Evolutionary conservation across 2,329 filamentous ascomycete genomes (phyloP), one percentile per base, ranked within the genome.

Genomic region (Eutypella sp.): DNA sequence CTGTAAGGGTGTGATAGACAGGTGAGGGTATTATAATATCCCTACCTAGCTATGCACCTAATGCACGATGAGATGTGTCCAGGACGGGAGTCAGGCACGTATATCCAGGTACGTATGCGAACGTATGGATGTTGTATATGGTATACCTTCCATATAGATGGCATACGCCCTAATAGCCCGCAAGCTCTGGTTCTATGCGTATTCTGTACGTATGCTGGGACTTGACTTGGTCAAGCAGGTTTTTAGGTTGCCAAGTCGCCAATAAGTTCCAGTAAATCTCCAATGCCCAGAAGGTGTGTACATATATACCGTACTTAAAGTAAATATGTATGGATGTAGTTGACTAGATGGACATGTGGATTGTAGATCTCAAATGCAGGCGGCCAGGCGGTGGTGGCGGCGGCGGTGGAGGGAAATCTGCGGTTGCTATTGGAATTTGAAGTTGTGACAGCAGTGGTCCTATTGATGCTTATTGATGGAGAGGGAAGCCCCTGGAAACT

Each of bases 401-500:
- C 13, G 13, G 25, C 13, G 25, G 25, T 29, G 25, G 25, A 29
- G 25, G 25, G 13, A 7, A n/a, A n/a, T n/a, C n/a, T n/a, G n/a
- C n/a, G n/a, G 16, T 34, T 41, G 40, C 20, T 34, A 25, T 23
- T 44, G 33, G 29, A 40, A 23, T 20, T 27, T 24, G 19, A 27
- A 15, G 33, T 42, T 36, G 40, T 46, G 33, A 41, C 34, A 24
- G 37, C 44, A 42, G 47, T 50, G 47, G 45, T 51, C 48, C 47
- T 52, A 15, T 11, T 33, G 29, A n/a, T 33, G 5, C 11, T 15
- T 33, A n/a, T 33, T 11, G 29, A 33, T n/a, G n/a, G n/a, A n/a
- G n/a, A n/a, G n/a, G n/a, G n/a, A n/a, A n/a, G n/a, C n/a, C n/a
- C n/a, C n/a, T n/a, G n/a, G n/a, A n/a, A n/a, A n/a, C n/a, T n/a